phyloP scores from a whole-genome alignment of 192 early-diverging fungal species.

The Polychytrium aggregatum region DNA sequence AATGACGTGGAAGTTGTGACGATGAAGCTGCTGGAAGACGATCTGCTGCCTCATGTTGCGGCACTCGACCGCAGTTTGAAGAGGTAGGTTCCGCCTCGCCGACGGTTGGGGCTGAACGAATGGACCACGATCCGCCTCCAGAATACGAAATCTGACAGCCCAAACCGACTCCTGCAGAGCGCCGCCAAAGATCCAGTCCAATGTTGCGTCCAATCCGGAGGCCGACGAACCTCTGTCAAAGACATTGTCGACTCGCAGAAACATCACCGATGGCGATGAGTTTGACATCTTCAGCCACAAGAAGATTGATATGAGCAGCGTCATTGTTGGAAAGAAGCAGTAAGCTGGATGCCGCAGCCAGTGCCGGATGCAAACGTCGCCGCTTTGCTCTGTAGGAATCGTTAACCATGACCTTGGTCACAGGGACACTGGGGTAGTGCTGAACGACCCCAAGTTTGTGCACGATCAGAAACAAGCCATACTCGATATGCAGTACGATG shows the following conservation, averaged over 20 bases:
- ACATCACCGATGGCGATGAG: conserved; percentile 88
- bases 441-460: conserved; percentile 37
- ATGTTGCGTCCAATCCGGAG: neutral
- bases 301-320: conserved; percentile 41
- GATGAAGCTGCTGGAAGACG: conserved; percentile 67
- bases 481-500: conserved; percentile 49
- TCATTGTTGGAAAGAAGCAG: conserved; percentile 63
- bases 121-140: too few relatives aligned
- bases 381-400: too few relatives aligned
- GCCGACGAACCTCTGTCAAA: neutral
- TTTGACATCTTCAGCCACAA: conserved; percentile 76
- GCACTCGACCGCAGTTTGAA: conserved; percentile 51
- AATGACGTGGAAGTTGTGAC: conserved; percentile 63
- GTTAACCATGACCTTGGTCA: too few relatives aligned
- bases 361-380: too few relatives aligned
- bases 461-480: conserved; percentile 12
- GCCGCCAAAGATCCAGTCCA: too few relatives aligned
- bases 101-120: too few relatives aligned
- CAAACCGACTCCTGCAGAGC: too few relatives aligned
- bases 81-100: too few relatives aligned
- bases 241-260: conserved; percentile 35
- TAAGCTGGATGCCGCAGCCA: too few relatives aligned
- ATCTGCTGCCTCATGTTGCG: conserved; percentile 53
- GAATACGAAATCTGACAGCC: too few relatives aligned
- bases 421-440: too few relatives aligned